phyloP scores from a whole-genome alignment of 371 early-diverging fungal genomes.

The Rhizopus arrhizus region DNA sequence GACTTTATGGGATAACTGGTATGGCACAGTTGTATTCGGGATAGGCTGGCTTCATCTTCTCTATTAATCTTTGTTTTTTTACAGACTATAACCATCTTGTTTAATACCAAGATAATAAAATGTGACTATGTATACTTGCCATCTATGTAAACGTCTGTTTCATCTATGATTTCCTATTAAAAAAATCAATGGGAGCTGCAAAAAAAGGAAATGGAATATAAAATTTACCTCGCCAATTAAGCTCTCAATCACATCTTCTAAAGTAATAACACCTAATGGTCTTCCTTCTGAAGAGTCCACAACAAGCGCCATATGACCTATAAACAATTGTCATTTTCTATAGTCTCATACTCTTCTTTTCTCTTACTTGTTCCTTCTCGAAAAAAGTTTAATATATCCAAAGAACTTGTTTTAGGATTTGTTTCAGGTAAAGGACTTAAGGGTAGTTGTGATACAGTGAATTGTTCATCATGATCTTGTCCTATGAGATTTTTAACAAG shows the following conservation, averaged over 20 bases:
- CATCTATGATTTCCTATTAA: slow-evolving; percentile 82
- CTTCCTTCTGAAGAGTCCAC: slow-evolving; percentile 53
- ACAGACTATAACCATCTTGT: slow-evolving; percentile 1
- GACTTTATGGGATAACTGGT: not conserved
- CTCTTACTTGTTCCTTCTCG: slow-evolving; percentile 80
- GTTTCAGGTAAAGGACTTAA: slow-evolving; percentile 79
- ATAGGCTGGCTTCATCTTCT: not conserved
- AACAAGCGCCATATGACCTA: slow-evolving; percentile 72
- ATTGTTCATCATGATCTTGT: slow-evolving; percentile 80
- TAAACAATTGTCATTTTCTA: not conserved
- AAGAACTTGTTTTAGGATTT: slow-evolving; percentile 71
- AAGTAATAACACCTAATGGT: slow-evolving; percentile 88
- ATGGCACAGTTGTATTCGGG: not conserved
- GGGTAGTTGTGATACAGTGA: slow-evolving; percentile 66
- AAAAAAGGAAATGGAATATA: no score
- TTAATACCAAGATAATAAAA: not conserved
- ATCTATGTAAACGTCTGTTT: slow-evolving; percentile 91
- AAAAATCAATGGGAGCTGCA: no score
- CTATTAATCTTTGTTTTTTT: slow-evolving; percentile 14
- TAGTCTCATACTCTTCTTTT: not conserved
- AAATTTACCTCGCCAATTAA: slow-evolving; percentile 69
- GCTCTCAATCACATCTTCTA: slow-evolving; percentile 97
- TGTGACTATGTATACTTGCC: slow-evolving; percentile 30
- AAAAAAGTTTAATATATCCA: slow-evolving; percentile 92
- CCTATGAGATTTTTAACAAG: slow-evolving; percentile 85